Conservation (phyloP, 768 basidiomycete species). For the Naganishia randhawae region DNA sequence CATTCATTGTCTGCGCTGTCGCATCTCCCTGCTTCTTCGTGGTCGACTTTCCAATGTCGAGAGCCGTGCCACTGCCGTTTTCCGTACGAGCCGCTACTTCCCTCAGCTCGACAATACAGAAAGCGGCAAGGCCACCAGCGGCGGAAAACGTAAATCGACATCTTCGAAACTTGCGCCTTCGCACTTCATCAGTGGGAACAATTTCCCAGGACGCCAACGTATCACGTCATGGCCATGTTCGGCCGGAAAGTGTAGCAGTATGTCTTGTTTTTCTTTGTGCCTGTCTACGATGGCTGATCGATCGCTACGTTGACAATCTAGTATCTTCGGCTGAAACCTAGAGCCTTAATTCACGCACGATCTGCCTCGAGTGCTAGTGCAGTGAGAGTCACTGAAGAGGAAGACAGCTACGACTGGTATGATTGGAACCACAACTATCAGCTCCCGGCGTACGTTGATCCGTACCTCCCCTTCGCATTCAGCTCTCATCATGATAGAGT, state of each 20-base stretch:
- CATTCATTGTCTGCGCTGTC: background rate
- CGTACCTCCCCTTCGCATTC: conserved; percentile 18
- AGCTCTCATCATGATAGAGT: conserved; percentile 16
- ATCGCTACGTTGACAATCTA: background rate
- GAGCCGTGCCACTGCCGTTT: conserved; percentile 16
- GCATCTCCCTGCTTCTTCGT: background rate
- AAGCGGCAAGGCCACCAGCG: background rate
- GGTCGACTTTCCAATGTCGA: conserved; percentile 14
- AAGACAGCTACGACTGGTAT: conserved; percentile 19
- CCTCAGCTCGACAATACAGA: conserved; percentile 16
- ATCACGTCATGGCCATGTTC: background rate
- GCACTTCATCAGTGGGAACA: background rate
- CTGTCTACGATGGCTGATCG: background rate
- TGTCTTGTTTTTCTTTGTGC: background rate
- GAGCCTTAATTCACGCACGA: background rate
- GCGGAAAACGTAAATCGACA: conserved; percentile 17
- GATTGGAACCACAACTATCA: conserved; percentile 24
- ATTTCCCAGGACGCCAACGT: background rate
- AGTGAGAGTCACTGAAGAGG: conserved; percentile 10
- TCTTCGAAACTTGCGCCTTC: conserved; percentile 8
- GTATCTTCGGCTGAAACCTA: conserved; percentile 13
- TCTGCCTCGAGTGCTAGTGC: conserved; percentile 7
- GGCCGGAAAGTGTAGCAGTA: conserved; percentile 2
- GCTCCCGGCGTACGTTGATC: conserved; percentile 22
- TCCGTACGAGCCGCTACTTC: conserved; percentile 17